Evolutionary conservation across 176 grass and related monocot species (phyloP).

Genomic region (Oryza longistaminata): DNA sequence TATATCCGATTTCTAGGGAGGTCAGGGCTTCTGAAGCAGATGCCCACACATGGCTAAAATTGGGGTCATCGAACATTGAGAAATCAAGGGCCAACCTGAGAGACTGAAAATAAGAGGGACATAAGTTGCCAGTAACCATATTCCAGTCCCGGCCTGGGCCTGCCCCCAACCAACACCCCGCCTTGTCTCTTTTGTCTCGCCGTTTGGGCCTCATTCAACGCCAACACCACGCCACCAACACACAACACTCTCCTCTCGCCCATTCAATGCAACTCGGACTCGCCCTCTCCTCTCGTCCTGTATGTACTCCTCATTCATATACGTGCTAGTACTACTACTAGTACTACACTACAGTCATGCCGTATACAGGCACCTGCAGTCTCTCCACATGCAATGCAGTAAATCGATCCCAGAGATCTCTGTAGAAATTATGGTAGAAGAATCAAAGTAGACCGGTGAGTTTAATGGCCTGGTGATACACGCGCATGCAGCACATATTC

Average conservation of each 20-base stretch:
- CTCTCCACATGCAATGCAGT: not conserved
- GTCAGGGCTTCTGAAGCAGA: conserved; percentile 58
- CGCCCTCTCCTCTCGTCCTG: not conserved
- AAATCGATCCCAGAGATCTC: not conserved
- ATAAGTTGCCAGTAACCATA: conserved; percentile 18
- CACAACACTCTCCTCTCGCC: not conserved
- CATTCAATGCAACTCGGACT: not conserved
- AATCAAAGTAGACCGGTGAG: not conserved
- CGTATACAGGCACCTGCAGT: not conserved
- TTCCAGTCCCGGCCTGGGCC: not conserved
- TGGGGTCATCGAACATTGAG: conserved; percentile 73
- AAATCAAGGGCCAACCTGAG: conserved; percentile 82
- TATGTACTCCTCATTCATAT: not conserved
- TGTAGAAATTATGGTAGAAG: not conserved
- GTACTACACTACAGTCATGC: not conserved
- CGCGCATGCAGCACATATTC: not conserved
- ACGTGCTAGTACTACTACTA: not conserved
- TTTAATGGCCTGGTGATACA: not conserved
- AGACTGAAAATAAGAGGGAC: conserved; percentile 50
- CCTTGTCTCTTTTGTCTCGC: conserved; percentile 42
- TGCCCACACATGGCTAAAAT: conserved; percentile 71
- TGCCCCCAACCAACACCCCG: not conserved
- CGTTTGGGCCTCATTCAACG: conserved; percentile 13
- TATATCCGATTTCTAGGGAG: conserved; percentile 91
- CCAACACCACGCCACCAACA: not conserved